These are phyloP conservation scores for Paulownia fortunei DNA, from an alignment of 257 asterid genomes.

Conservation along the genomic window DNA sequence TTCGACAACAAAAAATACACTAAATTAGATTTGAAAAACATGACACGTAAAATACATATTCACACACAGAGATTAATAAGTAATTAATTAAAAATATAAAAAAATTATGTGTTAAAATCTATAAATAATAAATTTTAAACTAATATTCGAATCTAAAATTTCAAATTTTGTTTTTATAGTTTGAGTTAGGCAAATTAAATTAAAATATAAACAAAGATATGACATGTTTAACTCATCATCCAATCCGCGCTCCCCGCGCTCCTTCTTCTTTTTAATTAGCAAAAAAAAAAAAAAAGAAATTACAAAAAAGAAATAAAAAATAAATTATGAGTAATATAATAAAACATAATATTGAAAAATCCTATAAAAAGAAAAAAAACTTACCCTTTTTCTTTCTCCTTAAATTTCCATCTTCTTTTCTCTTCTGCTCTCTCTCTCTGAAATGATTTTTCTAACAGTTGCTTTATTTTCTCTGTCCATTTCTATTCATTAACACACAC, in stretches of 20 bases:
- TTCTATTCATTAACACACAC: slow-evolving; percentile 34
- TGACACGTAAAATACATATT: too few relatives aligned
- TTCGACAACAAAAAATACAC: too few relatives aligned
- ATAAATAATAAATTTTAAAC: background rate
- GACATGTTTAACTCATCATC: background rate
- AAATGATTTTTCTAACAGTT: slow-evolving; percentile 38
- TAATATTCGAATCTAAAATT: too few relatives aligned
- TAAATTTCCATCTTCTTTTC: slow-evolving; percentile 30
- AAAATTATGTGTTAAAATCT: background rate
- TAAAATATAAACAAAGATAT: background rate
- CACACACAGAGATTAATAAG: too few relatives aligned
- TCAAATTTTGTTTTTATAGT: background rate
- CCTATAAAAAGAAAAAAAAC: background rate
- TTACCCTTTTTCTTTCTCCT: background rate
- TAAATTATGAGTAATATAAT: background rate
- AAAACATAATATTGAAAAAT: background rate
- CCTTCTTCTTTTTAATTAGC: background rate
- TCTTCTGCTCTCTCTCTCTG: slow-evolving; percentile 32
- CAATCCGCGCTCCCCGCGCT: slow-evolving; percentile 2
- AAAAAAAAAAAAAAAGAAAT: background rate
- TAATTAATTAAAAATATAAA: background rate
- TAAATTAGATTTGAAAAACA: too few relatives aligned
- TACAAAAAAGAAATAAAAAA: background rate
- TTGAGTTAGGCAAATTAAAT: background rate
- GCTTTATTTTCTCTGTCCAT: slow-evolving; percentile 31